Percentiles rank a stretch among this genome's conserved stretches.
phyloP scores from a whole-genome alignment of 371 early-diverging fungal genomes.

The Rhizopus delemar region DNA sequence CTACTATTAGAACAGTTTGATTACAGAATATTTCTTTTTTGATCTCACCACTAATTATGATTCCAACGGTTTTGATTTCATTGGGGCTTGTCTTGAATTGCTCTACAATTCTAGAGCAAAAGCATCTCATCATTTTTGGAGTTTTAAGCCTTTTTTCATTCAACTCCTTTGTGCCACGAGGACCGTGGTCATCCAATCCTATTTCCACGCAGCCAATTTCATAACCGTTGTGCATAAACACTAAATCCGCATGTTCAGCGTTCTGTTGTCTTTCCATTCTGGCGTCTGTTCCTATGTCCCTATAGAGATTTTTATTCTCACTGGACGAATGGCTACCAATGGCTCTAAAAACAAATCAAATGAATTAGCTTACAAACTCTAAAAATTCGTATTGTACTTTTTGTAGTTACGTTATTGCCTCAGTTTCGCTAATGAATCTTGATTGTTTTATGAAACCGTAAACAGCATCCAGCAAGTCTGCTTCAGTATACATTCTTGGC shows the following conservation, averaged over 20 bases:
- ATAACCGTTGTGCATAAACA: conserved; percentile 17
- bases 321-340: conserved; percentile 10
- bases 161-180: conserved; percentile 17
- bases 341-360: conserved; percentile 15
- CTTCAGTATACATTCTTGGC: conserved; percentile 11
- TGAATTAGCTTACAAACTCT: conserved; percentile 8
- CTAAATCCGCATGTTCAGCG: conserved; percentile 15
- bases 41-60: no score
- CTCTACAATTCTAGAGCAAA: conserved; percentile 1
- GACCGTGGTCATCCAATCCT: conserved; percentile 13
- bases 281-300: conserved; percentile 12
- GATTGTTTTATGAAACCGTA: conserved; percentile 19
- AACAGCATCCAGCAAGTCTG: conserved; percentile 21
- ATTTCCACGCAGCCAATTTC: conserved; percentile 23
- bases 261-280: conserved; percentile 8
- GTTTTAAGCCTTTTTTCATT: conserved; percentile 13
- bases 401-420: conserved; percentile 11
- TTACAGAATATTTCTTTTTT: neutral
- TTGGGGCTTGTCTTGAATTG: conserved; percentile 12
- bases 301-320: conserved; percentile 11
- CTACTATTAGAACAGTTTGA: no score
- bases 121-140: conserved; percentile 18
- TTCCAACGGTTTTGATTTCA: neutral
- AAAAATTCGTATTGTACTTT: conserved; percentile 10
- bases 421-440: conserved; percentile 10